Base-by-base conservation (phyloP, 2,329 filamentous ascomycete genomes). In the Dactylellina sp. region DNA sequence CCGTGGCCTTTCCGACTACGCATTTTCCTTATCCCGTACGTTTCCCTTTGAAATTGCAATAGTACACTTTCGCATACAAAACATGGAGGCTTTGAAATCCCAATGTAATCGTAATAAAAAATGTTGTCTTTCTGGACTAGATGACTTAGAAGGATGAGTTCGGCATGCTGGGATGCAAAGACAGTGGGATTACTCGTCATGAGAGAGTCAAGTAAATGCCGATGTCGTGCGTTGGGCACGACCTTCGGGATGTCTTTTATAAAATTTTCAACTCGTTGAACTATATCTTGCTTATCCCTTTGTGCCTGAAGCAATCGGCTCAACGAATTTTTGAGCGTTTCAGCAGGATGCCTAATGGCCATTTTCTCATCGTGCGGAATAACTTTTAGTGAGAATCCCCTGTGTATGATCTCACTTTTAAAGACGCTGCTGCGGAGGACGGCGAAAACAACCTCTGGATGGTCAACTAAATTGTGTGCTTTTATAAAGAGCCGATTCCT, bases 51-150 rank as follows among this genome's bases (percentile, higher is more conserved):
- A 40, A 46, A 20, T 5, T 40, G 14, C n/a, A 55, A 5, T 35
- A 63, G n/a, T 2, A 63, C 11, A 7, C 9, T 32, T 24, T 63
- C 60, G 9, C 60, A 63, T 14, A 11, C 47, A 7, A 63, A 37
- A 24, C 46, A 63, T 20, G 37, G 60, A 1, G 47, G 60, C 28
- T 53, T 63, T 1, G 60, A 63, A 0, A 63, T 35, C 0, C 60
- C 60, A 12, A 63, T 63, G 37, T 63, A 55, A 4, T 6, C 0
- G n/a, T 63, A 12, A 55, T 20, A 32, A 32, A 25, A 12, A n/a
- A 7, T 6, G 7, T 52, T 28, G n/a, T 24, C 47, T 28, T 28
- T 1, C 6, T 28, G 24, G 11, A 12, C 7, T 2, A 52, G 14
- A 14, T 52, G n/a, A 2, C 28, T 9, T 32, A 32, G 9, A 32